These are phyloP conservation scores for Aspergillus costaricaensis DNA, from an alignment of 2,329 filamentous ascomycete species.

Conservation along the genomic window DNA sequence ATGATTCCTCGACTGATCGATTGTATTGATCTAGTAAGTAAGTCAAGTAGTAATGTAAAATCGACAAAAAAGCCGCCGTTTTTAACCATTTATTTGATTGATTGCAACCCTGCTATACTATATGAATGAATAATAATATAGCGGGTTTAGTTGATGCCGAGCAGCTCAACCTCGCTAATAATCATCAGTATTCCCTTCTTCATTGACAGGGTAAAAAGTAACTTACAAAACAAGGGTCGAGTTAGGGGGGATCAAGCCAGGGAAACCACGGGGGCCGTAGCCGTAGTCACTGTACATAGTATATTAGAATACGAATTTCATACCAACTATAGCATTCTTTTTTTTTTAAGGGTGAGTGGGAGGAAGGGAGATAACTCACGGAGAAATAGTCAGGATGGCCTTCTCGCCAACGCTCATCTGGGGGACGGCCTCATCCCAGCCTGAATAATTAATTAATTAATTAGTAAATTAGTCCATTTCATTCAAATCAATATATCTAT, in stretches of 20 bases:
- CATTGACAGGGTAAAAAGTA: too few relatives aligned
- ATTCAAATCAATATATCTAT: background rate
- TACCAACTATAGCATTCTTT: too few relatives aligned
- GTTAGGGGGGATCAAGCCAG: conserved; percentile 72
- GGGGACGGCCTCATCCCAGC: conserved; percentile 81
- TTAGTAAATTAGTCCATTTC: background rate
- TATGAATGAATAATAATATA: too few relatives aligned
- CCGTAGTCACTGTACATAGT: conserved; percentile 37
- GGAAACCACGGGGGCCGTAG: conserved; percentile 62
- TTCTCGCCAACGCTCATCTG: conserved; percentile 91
- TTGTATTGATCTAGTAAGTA: background rate
- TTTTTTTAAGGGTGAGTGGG: too few relatives aligned
- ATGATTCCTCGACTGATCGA: background rate
- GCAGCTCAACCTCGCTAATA: conserved; percentile 15
- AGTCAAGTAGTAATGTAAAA: background rate
- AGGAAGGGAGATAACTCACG: conserved; percentile 49
- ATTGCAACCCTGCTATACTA: background rate
- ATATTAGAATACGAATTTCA: too few relatives aligned
- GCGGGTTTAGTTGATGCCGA: background rate
- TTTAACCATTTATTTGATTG: background rate
- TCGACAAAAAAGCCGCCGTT: background rate
- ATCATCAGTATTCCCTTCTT: too few relatives aligned
- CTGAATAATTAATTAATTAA: conserved; percentile 33
- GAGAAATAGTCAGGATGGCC: conserved; percentile 77
- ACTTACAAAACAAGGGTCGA: conserved; percentile 83